Evolutionary conservation across 805 yeast species (phyloP).

Genomic region (Hanseniaspora vineae): DNA sequence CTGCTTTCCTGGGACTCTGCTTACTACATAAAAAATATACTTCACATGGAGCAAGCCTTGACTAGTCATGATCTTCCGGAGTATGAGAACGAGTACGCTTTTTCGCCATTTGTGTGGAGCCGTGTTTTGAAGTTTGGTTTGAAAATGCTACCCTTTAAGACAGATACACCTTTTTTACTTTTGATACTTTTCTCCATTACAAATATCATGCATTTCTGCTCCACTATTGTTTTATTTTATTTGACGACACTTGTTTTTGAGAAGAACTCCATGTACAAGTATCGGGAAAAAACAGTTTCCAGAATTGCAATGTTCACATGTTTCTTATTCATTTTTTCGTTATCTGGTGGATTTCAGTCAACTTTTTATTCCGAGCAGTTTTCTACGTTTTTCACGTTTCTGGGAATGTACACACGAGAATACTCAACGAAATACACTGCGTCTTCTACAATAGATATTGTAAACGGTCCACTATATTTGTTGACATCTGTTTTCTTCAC

Average conservation of each 20-base stretch:
- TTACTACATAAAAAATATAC: constrained; percentile 45
- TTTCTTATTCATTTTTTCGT: constrained; percentile 43
- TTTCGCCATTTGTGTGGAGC: constrained; percentile 63
- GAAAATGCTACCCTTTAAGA: background rate
- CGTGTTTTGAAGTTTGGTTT: constrained; percentile 24
- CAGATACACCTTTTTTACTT: background rate
- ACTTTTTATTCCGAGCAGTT: constrained; percentile 67
- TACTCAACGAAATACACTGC: constrained; percentile 9
- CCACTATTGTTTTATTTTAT: constrained; percentile 35
- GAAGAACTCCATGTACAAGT: constrained; percentile 3
- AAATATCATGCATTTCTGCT: constrained; percentile 38
- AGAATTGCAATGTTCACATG: constrained; percentile 26
- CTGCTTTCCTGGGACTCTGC: constrained; percentile 80
- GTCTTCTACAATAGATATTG: background rate
- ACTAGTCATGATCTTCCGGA: constrained; percentile 26
- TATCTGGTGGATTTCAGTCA: constrained; percentile 69
- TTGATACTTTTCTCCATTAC: constrained; percentile 1
- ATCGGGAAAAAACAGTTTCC: constrained; percentile 8
- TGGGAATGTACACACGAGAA: constrained; percentile 43
- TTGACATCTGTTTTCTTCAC: constrained; percentile 30
- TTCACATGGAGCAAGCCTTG: constrained; percentile 15
- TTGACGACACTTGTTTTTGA: constrained; percentile 31
- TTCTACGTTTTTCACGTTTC: constrained; percentile 46
- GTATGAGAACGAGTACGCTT: constrained; percentile 90
- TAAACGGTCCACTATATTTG: constrained; percentile 7